Base-by-base conservation (phyloP, 352 stramenopile species). In the Globisporangium cederbergense region DNA sequence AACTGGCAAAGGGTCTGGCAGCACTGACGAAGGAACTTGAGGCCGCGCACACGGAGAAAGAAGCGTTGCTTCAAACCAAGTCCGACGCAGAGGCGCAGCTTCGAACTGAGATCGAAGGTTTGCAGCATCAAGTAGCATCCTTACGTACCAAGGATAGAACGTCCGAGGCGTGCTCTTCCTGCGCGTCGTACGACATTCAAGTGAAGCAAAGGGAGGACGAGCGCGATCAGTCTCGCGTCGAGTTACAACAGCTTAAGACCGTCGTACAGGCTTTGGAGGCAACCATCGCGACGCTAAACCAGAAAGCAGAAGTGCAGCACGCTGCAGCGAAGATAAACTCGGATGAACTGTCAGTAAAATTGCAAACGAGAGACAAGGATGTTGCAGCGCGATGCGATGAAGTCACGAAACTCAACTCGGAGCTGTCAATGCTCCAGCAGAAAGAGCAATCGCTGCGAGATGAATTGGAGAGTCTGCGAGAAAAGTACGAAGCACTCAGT, bases 331-430 rank as follows among this genome's bases (percentile, higher is more conserved):
- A 22, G 2, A 7, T 16, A 18, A 22, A 14, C 40, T n/a, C n/a
- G 3, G 34, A 59, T 43, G 38, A 59, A 5, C 32, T 49, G 53
- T 32, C 55, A 7, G 40, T 3, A 65, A 47, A 38, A n/a, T 60
- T 73, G 60, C 38, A 36, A 56, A 72, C 18, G 32, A 55, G 36
- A 62, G 66, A 66, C 32, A 56, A 22, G 22, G 62, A 76, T 49
- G 62, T 74, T 38, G 4, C 46, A 38, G 28, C 9, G 8, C 45
- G 74, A 7, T 54, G 61, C 18, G 43, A 70, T 30, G 64, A 72
- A 38, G 3, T 67, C 36, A 20, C 18, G 11, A 50, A 54, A n/a
- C n/a, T 74, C 20, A 62, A 4, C 2, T 49, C n/a, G 3, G 53
- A 66, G 10, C 36, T 66, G 11, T 36, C 20, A 38, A 51, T 16